phyloP scores from a whole-genome alignment of 768 basidiomycete genomes.

The Amyloporia xantha region DNA sequence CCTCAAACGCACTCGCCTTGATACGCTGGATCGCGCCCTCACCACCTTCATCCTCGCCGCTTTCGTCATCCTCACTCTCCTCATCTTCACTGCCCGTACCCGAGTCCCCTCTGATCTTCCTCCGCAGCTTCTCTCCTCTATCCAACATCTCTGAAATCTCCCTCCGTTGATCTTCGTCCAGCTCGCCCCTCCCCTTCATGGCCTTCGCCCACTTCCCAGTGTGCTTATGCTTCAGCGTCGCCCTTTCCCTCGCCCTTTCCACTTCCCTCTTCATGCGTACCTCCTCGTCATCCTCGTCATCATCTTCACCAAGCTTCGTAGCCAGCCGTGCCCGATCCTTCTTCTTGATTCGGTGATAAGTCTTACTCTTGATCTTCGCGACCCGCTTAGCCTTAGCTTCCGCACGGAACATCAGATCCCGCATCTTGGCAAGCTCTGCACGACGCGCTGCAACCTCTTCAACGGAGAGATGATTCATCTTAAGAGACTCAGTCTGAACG shows the following conservation, averaged over 20 bases:
- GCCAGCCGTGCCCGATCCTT: conserved; percentile 64
- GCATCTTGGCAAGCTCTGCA: conserved; percentile 77
- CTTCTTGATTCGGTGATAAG: conserved; percentile 79
- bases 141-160: conserved; percentile 85
- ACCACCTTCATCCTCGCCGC: conserved; percentile 33
- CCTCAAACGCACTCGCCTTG: conserved; percentile 69
- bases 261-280: conserved; percentile 62
- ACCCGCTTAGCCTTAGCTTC: conserved; percentile 86
- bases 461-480: conserved; percentile 73
- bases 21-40: conserved; percentile 43
- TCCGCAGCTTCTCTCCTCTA: conserved; percentile 69
- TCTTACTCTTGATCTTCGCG: conserved; percentile 93
- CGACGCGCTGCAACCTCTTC: conserved; percentile 84
- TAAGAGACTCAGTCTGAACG: conserved; percentile 72
- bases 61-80: conserved; percentile 40
- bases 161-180: conserved; percentile 52
- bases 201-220: conserved; percentile 84
- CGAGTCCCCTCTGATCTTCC: conserved; percentile 64
- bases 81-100: conserved; percentile 47
- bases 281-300: conserved; percentile 42
- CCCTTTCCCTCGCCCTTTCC: conserved; percentile 80
- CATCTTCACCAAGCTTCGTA: conserved; percentile 41
- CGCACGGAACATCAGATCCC: conserved; percentile 90
- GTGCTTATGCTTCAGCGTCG: conserved; percentile 82
- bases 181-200: conserved; percentile 63